Evolutionary conservation across 208 protist genomes (phyloP).

Genomic region (Leishmania aethiopica): DNA sequence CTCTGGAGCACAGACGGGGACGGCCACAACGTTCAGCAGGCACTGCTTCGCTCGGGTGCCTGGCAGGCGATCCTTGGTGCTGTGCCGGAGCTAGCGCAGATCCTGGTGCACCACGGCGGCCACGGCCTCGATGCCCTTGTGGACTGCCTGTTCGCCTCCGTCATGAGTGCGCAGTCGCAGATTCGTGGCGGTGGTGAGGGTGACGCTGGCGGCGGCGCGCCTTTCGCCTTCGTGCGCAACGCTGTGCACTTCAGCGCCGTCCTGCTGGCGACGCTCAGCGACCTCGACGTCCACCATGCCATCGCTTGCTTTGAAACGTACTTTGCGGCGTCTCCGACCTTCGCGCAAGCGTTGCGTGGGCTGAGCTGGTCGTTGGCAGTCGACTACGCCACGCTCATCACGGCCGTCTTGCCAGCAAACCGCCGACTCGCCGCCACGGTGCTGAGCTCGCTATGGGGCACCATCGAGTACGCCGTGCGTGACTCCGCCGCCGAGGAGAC

Average conservation of each 20-base stretch:
- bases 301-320: constrained; percentile 29
- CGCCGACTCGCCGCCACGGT: constrained; percentile 10
- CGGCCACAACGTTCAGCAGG: constrained; percentile 17
- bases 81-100: constrained; percentile 37
- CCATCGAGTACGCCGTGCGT: constrained; percentile 21
- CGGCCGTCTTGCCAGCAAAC: constrained; percentile 14
- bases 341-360: constrained; percentile 10
- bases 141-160: constrained; percentile 8
- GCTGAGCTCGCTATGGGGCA: constrained; percentile 20
- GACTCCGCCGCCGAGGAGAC: constrained; percentile 12
- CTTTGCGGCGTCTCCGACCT: constrained; percentile 22
- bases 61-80: constrained; percentile 43
- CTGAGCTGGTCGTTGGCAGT: constrained; percentile 20
- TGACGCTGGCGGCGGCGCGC: not conserved
- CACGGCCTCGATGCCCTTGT: constrained; percentile 34
- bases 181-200: not conserved
- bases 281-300: constrained; percentile 47
- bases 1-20: not conserved
- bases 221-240: constrained; percentile 14
- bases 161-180: not conserved
- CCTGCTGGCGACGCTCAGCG: constrained; percentile 57
- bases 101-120: constrained; percentile 13
- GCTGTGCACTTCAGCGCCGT: constrained; percentile 39
- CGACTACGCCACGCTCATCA: constrained; percentile 23
- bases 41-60: constrained; percentile 28